Conservation (phyloP, 1,284 basidiomycete species). For the Cystobasidiaceae sp. region DNA sequence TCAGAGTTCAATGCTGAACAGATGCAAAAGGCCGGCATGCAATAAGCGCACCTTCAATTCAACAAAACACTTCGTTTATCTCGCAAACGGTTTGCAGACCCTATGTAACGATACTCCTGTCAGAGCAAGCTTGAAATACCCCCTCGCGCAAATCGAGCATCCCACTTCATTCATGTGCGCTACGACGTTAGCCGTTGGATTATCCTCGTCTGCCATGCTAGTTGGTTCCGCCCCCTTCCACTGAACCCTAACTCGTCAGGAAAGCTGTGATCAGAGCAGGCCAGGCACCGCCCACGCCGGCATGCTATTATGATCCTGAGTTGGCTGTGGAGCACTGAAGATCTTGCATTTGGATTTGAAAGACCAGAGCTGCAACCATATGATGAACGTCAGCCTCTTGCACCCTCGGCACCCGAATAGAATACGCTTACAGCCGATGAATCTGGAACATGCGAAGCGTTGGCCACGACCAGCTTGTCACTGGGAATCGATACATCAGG, state of each 20-base stretch:
- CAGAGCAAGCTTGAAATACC: too few relatives aligned
- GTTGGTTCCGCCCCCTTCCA: too few relatives aligned
- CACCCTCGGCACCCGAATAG: background rate
- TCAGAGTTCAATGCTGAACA: constrained; percentile 41
- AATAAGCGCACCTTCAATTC: background rate
- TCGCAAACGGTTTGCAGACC: too few relatives aligned
- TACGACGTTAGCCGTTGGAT: too few relatives aligned
- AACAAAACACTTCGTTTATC: too few relatives aligned
- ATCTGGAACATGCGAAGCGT: background rate
- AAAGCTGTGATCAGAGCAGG: too few relatives aligned
- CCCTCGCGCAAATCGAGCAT: too few relatives aligned
- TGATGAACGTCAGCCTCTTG: background rate
- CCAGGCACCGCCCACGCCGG: too few relatives aligned
- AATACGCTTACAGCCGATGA: background rate
- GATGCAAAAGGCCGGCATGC: constrained; percentile 33
- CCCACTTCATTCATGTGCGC: too few relatives aligned
- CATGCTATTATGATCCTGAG: background rate
- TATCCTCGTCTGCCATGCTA: too few relatives aligned
- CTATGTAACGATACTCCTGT: too few relatives aligned
- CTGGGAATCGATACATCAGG: background rate
- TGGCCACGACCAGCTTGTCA: background rate
- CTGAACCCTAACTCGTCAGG: too few relatives aligned
- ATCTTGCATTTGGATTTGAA: background rate
- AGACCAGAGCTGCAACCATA: background rate
- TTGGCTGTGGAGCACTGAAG: background rate